Conservation (phyloP, 1,139 yeast genomes). For the Ogataea hybrid region DNA sequence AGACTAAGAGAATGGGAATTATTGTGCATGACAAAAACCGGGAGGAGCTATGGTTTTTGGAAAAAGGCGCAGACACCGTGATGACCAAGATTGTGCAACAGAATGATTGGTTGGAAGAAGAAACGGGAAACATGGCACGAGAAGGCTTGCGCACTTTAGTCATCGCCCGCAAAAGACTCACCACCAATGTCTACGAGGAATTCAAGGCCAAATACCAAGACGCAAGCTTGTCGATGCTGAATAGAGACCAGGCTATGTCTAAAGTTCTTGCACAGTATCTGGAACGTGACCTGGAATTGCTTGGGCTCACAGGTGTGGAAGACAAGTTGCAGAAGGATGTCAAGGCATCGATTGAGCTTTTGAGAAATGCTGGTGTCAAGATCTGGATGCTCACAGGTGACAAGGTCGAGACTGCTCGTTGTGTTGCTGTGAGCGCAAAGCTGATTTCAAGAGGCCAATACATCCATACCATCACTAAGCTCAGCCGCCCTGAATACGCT, state of each 20-base stretch:
- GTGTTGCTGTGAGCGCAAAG: constrained; percentile 94
- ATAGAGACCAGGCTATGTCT: constrained; percentile 74
- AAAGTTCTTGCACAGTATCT: constrained; percentile 63
- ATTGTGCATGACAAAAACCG: constrained; percentile 61
- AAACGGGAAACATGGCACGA: constrained; percentile 95
- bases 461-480: constrained; percentile 79
- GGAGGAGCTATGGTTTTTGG: constrained; percentile 77
- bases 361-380: constrained; percentile 93
- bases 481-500: constrained; percentile 61
- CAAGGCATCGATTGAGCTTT: constrained; percentile 84
- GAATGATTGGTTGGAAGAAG: constrained; percentile 97
- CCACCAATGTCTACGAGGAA: constrained; percentile 50
- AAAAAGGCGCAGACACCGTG: constrained; percentile 97
- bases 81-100: constrained; percentile 82
- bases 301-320: constrained; percentile 97
- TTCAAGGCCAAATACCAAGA: constrained; percentile 64
- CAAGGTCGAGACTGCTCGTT: constrained; percentile 95
- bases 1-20: constrained; percentile 95
- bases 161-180: constrained; percentile 75
- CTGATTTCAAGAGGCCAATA: constrained; percentile 91
- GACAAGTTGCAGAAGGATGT: constrained; percentile 91
- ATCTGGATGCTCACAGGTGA: constrained; percentile 99
- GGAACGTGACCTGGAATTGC: constrained; percentile 79
- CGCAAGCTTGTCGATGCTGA: constrained; percentile 76
- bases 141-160: constrained; percentile 96